These are phyloP conservation scores for Linaria vulgaris DNA, from an alignment of 257 asterid species.

Conservation along the genomic window DNA sequence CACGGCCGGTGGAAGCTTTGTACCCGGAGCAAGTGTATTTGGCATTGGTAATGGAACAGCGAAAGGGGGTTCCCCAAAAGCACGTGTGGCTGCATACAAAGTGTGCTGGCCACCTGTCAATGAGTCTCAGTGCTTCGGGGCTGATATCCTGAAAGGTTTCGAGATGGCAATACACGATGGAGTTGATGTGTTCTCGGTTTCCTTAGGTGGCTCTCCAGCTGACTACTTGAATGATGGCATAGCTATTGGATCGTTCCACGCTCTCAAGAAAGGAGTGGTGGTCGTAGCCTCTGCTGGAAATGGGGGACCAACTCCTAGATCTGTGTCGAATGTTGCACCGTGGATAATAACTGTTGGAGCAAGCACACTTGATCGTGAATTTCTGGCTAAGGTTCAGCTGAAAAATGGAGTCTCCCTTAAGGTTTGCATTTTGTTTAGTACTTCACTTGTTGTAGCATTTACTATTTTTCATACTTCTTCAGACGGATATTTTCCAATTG, in stretches of 20 bases:
- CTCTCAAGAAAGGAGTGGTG: slow-evolving; percentile 46
- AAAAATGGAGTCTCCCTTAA: slow-evolving; percentile 30
- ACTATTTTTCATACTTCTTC: too few species aligned
- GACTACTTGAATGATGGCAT: slow-evolving; percentile 35
- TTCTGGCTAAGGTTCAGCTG: slow-evolving; percentile 29
- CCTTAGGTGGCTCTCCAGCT: slow-evolving; percentile 40
- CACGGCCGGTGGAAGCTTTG: slow-evolving; percentile 79
- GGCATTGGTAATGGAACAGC: slow-evolving; percentile 63
- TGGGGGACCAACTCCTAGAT: slow-evolving; percentile 31
- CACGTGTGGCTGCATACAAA: slow-evolving; percentile 72
- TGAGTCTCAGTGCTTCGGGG: slow-evolving; percentile 39
- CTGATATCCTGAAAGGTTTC: slow-evolving; percentile 55
- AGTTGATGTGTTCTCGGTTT: slow-evolving; percentile 66
- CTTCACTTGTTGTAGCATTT: neutral
- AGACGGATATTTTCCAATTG: neutral
- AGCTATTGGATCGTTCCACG: slow-evolving; percentile 62
- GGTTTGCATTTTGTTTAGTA: slow-evolving; percentile 25
- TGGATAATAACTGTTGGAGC: slow-evolving; percentile 78
- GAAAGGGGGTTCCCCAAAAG: slow-evolving; percentile 74
- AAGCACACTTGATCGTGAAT: slow-evolving; percentile 54
- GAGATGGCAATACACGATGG: slow-evolving; percentile 71
- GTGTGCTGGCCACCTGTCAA: slow-evolving; percentile 45
- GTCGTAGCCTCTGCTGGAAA: slow-evolving; percentile 70
- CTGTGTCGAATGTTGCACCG: slow-evolving; percentile 61
- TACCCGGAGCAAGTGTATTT: slow-evolving; percentile 49